Conservation (phyloP, 2,329 filamentous ascomycete species). For the Shiraia bambusicola region DNA sequence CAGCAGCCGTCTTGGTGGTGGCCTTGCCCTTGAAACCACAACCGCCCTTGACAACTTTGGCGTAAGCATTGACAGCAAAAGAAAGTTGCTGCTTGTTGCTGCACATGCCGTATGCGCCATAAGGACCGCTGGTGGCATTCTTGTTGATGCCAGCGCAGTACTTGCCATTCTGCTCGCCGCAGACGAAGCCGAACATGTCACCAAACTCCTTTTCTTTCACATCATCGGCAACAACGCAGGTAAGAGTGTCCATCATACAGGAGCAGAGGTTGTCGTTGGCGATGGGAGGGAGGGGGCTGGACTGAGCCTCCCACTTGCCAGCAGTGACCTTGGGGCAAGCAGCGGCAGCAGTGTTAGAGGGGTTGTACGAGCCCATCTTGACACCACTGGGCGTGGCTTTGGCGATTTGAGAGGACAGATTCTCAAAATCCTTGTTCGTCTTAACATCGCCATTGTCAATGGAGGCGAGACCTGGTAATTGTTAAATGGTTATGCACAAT, state of each 20-base stretch:
- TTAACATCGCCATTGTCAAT: constrained; percentile 59
- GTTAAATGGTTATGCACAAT: constrained; percentile 3
- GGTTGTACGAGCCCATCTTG: constrained; percentile 66
- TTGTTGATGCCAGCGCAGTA: constrained; percentile 69
- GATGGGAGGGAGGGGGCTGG: constrained; percentile 71
- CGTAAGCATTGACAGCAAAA: constrained; percentile 72
- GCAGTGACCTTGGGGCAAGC: constrained; percentile 68
- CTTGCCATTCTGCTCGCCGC: constrained; percentile 55
- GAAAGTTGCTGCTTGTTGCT: constrained; percentile 68
- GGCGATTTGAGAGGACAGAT: constrained; percentile 67
- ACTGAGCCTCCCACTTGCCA: constrained; percentile 67
- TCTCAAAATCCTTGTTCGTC: constrained; percentile 61
- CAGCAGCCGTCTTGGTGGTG: constrained; percentile 52
- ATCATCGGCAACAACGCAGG: constrained; percentile 64
- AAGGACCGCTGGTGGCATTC: constrained; percentile 67
- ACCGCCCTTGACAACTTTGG: constrained; percentile 52
- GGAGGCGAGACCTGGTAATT: constrained; percentile 62
- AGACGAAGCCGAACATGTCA: constrained; percentile 73
- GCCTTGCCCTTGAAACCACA: constrained; percentile 74
- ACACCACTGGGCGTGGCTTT: constrained; percentile 67
- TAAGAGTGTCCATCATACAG: constrained; percentile 78
- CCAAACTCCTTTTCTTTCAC: constrained; percentile 62
- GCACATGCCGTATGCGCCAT: constrained; percentile 80
- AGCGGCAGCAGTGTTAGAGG: constrained; percentile 68
- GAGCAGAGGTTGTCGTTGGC: constrained; percentile 77